Conservation (phyloP, 139 green algal genomes). For the Zygnema circumcarinatum region DNA sequence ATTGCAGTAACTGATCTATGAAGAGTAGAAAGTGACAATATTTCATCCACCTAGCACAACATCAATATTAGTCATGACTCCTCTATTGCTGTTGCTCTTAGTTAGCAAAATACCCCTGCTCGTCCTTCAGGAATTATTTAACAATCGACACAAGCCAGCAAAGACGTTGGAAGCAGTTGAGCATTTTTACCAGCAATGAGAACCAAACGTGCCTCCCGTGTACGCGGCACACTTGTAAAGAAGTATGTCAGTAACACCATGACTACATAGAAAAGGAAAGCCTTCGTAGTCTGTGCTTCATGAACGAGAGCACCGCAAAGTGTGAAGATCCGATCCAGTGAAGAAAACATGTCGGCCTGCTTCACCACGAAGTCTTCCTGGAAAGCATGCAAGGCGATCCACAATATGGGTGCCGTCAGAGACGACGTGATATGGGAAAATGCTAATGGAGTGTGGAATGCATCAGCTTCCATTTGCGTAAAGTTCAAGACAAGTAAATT, state of each 20-base stretch:
- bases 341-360: constrained; percentile 12
- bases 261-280: constrained; percentile 16
- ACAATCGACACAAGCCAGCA: background rate
- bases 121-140: background rate
- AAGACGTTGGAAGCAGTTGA: too few species aligned
- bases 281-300: background rate
- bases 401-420: too few species aligned
- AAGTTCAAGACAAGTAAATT: too few species aligned
- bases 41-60: background rate
- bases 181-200: background rate
- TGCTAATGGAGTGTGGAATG: too few species aligned
- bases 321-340: constrained; percentile 23
- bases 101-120: background rate
- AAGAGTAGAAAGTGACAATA: background rate
- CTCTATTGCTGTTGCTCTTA: background rate
- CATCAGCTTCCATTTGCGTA: too few species aligned
- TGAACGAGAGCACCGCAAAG: constrained; percentile 3
- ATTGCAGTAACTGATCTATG: too few species aligned
- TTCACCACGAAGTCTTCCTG: constrained; percentile 21
- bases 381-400: background rate
- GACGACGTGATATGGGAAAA: too few species aligned
- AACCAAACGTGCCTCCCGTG: background rate
- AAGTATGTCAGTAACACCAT: background rate
- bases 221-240: constrained; percentile 33
- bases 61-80: background rate